A percentile compares a stretch with the other conserved stretches of the same genome.
Conservation (phyloP, 768 basidiomycete genomes). For the Mycena maculata region DNA sequence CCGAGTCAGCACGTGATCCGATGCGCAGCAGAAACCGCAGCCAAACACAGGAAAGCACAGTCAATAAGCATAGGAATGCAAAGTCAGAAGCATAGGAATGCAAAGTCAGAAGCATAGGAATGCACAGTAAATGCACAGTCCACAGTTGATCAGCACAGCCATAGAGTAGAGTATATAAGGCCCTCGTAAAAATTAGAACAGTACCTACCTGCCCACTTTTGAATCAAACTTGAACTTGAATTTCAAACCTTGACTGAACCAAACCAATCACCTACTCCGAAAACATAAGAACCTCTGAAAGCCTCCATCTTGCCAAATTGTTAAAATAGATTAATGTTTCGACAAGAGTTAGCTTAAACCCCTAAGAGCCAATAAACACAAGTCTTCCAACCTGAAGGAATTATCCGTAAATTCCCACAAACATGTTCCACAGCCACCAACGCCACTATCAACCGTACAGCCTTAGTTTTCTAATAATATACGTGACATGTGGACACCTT, state of each 20-base stretch:
- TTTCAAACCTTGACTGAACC: too few species aligned
- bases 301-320: not conserved
- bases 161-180: not conserved
- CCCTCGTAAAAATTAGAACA: not conserved
- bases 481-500: not conserved
- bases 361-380: too few species aligned
- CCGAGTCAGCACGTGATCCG: not conserved
- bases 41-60: not conserved
- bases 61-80: not conserved
- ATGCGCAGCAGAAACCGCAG: not conserved
- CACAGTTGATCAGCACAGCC: not conserved
- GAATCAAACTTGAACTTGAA: not conserved
- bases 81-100: not conserved
- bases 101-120: not conserved
- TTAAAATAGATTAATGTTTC: not conserved
- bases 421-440: too few species aligned
- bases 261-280: not conserved
- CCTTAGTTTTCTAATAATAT: too few species aligned
- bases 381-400: too few species aligned
- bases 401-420: too few species aligned
- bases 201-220: not conserved
- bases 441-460: too few species aligned
- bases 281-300: not conserved
- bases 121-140: constrained; percentile 4
- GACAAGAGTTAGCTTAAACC: not conserved